Conservation (phyloP, 768 basidiomycete species). For the Boletus tomentosulus region DNA sequence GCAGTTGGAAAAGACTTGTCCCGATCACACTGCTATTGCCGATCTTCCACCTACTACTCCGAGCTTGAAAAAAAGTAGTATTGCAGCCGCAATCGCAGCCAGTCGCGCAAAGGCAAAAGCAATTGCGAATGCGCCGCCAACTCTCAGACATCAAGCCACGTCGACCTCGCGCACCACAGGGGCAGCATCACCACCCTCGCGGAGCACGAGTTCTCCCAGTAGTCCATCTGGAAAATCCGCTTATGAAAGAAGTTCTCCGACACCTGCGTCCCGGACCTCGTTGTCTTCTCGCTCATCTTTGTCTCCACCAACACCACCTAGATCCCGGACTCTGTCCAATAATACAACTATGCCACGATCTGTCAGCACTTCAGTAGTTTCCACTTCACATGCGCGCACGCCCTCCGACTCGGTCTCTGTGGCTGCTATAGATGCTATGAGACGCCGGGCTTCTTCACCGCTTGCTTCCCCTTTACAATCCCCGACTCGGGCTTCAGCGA, state of each 20-base stretch:
- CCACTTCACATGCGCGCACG: constrained; percentile 41
- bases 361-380: constrained; percentile 32
- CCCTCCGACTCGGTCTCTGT: constrained; percentile 36
- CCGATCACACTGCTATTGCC: constrained; percentile 45
- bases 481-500: constrained; percentile 29
- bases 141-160: constrained; percentile 77
- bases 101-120: constrained; percentile 85
- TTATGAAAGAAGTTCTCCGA: constrained; percentile 34
- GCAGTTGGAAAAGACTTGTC: constrained; percentile 84
- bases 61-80: constrained; percentile 68
- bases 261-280: constrained; percentile 38
- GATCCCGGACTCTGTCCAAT: constrained; percentile 39
- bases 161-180: constrained; percentile 57
- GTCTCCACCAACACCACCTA: constrained; percentile 42
- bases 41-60: constrained; percentile 50
- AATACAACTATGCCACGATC: constrained; percentile 40
- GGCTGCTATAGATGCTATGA: constrained; percentile 26
- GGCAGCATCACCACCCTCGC: constrained; percentile 39
- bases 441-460: constrained; percentile 49
- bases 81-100: constrained; percentile 85
- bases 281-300: constrained; percentile 47
- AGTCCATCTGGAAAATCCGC: constrained; percentile 43
- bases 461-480: constrained; percentile 32
- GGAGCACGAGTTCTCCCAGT: constrained; percentile 37
- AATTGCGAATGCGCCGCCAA: constrained; percentile 78